A percentile compares a stretch with the other conserved stretches of the same genome.
Conservation (phyloP, 768 basidiomycete species). For the Serendipita indica region DNA sequence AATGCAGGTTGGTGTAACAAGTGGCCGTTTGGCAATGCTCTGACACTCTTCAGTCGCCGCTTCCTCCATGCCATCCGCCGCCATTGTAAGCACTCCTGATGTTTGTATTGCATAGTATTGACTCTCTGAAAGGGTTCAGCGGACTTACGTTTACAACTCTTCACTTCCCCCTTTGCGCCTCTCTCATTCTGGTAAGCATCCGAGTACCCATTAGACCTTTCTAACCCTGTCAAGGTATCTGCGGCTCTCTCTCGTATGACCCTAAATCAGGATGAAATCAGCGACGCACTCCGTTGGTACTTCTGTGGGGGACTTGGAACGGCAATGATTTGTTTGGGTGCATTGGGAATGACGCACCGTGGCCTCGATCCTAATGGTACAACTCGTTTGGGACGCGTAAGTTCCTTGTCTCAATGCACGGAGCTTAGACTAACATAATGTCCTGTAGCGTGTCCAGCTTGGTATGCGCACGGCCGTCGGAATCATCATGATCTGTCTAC, state of each 20-base stretch:
- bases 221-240: not conserved
- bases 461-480: not conserved
- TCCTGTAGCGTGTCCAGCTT: not conserved
- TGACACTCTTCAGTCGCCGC: not conserved
- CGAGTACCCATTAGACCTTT: not conserved
- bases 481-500: not conserved
- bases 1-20: conserved; percentile 3
- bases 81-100: not conserved
- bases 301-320: conserved; percentile 19
- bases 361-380: not conserved
- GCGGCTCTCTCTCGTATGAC: conserved; percentile 3
- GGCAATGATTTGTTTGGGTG: conserved; percentile 15
- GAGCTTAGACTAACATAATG: not conserved
- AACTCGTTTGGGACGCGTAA: not conserved
- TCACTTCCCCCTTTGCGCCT: conserved; percentile 8
- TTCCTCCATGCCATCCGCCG: conserved; percentile 7
- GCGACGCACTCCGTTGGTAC: conserved; percentile 15
- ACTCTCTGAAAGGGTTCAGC: not conserved
- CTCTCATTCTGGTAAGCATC: not conserved
- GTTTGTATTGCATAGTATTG: too few relatives aligned
- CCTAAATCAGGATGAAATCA: conserved; percentile 13
- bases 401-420: not conserved
- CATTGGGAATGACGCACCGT: not conserved
- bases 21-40: not conserved
- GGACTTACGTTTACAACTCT: conserved; percentile 6